Evolutionary conservation across 2,329 filamentous ascomycete species (phyloP).

Genomic region (Phyllosticta citriasiana): DNA sequence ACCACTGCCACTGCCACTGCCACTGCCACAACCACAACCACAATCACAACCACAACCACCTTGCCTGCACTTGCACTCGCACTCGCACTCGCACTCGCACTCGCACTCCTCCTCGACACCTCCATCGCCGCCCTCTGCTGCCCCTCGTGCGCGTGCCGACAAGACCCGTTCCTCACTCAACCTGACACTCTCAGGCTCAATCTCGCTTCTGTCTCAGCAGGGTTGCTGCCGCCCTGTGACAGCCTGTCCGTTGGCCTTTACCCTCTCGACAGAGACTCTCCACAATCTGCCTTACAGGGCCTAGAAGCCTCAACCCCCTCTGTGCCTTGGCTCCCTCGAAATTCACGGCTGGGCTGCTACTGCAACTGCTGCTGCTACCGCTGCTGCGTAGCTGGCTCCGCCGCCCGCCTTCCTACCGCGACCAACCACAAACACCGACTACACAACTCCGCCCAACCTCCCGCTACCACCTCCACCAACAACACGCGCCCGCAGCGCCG

Average conservation of each 20-base stretch:
- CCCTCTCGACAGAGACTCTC: not conserved
- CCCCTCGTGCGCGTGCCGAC: slow-evolving; percentile 9
- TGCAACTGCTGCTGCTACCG: not conserved
- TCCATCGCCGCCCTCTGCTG: not conserved
- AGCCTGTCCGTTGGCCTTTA: slow-evolving; percentile 1
- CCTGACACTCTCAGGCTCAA: slow-evolving; percentile 8
- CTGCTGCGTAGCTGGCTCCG: slow-evolving; percentile 5
- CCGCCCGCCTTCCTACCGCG: not conserved
- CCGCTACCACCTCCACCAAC: not conserved
- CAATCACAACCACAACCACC: too few species aligned
- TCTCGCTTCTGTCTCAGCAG: slow-evolving; percentile 12
- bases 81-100: not conserved
- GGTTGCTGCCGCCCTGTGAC: slow-evolving; percentile 5
- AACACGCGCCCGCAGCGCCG: not conserved
- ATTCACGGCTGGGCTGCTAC: not conserved
- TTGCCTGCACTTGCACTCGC: not conserved
- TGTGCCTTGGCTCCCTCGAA: not conserved
- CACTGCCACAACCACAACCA: too few species aligned
- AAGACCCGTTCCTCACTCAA: slow-evolving; percentile 3
- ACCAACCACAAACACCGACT: slow-evolving; percentile 6
- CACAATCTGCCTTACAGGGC: not conserved
- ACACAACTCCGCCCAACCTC: slow-evolving; percentile 2
- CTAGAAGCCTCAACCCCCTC: not conserved
- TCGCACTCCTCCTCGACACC: not conserved
- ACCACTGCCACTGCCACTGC: not conserved